Evolutionary conservation across 106 monocot genomes (phyloP).

Genomic region (Phalaenopsis aphrodite): DNA sequence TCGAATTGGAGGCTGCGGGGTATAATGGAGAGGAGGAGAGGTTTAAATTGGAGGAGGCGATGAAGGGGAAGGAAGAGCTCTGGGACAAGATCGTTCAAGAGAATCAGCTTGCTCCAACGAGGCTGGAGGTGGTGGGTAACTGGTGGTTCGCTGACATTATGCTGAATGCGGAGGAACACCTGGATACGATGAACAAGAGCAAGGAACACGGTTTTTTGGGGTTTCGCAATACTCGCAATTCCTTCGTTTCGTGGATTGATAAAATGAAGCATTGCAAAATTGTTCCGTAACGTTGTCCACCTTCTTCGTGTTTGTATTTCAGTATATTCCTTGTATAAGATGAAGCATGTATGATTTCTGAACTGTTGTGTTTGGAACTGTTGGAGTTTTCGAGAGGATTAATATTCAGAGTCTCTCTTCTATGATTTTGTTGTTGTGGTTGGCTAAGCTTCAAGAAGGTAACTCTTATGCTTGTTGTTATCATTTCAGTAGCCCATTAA

Average conservation of each 20-base stretch:
- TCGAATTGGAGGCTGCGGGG: conserved; percentile 45
- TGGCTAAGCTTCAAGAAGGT: too few relatives aligned
- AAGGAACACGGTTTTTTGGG: conserved; percentile 83
- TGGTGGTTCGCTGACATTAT: conserved; percentile 45
- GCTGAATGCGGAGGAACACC: conserved; percentile 19
- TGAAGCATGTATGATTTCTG: not conserved
- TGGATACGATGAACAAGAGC: conserved; percentile 83
- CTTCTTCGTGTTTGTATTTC: not conserved
- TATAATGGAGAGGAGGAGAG: conserved; percentile 36
- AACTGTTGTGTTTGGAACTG: too few relatives aligned
- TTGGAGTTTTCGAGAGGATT: too few relatives aligned
- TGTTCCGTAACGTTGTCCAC: conserved; percentile 34
- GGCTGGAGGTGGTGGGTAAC: conserved; percentile 32
- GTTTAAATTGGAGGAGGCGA: conserved; percentile 45
- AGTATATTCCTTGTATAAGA: not conserved
- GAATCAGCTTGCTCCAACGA: conserved; percentile 36
- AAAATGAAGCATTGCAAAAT: conserved; percentile 68
- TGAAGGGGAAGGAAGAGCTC: conserved; percentile 54
- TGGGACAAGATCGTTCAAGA: conserved; percentile 63
- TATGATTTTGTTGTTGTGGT: too few relatives aligned
- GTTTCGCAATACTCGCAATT: conserved; percentile 43
- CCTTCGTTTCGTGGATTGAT: conserved; percentile 58
- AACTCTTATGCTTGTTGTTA: too few relatives aligned
- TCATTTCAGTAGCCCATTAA: too few relatives aligned
- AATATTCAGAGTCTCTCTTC: too few relatives aligned